Conservation (phyloP, 2,329 filamentous ascomycete genomes). For the Pestalotiopsis sp. region DNA sequence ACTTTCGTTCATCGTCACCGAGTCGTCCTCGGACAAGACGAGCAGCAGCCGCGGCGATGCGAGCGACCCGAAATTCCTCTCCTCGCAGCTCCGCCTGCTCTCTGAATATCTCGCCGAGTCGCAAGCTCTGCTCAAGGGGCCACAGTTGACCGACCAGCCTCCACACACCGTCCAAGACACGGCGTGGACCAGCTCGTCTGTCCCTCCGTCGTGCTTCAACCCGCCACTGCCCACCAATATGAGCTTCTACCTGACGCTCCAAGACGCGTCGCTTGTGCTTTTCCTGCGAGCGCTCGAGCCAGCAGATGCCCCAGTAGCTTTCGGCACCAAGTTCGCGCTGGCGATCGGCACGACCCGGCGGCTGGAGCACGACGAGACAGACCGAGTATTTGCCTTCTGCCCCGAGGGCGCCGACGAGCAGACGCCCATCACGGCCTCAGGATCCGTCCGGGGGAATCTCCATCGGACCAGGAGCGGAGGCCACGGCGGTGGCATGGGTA, state of each 20-base stretch:
- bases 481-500: constrained; percentile 15
- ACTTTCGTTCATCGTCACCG: constrained; percentile 75
- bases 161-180: constrained; percentile 15
- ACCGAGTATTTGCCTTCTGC: constrained; percentile 71
- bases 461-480: constrained; percentile 13
- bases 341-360: constrained; percentile 68
- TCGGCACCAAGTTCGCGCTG: constrained; percentile 69
- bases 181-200: constrained; percentile 32
- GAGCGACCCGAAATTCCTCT: constrained; percentile 54
- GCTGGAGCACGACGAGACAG: constrained; percentile 78
- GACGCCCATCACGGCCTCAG: constrained; percentile 17
- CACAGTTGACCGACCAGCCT: constrained; percentile 39
- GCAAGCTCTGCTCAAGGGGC: constrained; percentile 58
- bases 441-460: constrained; percentile 14
- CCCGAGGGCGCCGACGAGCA: constrained; percentile 29
- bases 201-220: constrained; percentile 29
- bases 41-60: constrained; percentile 44
- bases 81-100: constrained; percentile 58
- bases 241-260: constrained; percentile 73
- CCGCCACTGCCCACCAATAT: constrained; percentile 60
- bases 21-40: constrained; percentile 51
- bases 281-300: constrained; percentile 72
- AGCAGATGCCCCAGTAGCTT: constrained; percentile 61
- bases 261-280: constrained; percentile 71
- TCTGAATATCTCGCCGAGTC: constrained; percentile 57